phyloP scores from a whole-genome alignment of 345 rosid genomes.

The Bruguiera parviflora region DNA sequence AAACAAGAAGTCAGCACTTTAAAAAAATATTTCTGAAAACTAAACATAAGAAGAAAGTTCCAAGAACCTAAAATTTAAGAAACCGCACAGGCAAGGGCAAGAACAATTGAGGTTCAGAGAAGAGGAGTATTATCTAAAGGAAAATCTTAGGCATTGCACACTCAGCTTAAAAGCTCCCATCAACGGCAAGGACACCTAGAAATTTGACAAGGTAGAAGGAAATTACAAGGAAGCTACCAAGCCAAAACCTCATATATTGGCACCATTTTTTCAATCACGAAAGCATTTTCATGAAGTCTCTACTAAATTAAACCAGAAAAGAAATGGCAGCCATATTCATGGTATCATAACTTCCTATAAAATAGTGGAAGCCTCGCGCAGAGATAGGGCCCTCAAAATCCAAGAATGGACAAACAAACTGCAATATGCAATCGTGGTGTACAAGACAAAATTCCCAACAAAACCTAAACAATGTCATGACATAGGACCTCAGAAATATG shows the following conservation, averaged over 20 bases:
- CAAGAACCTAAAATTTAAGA: background rate
- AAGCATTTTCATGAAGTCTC: background rate
- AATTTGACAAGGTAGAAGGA: background rate
- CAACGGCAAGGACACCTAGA: conserved; percentile 3
- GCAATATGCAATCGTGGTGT: background rate
- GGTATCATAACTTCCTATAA: background rate
- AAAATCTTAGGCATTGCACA: background rate
- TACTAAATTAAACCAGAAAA: background rate
- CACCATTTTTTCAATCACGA: background rate
- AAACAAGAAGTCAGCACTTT: background rate
- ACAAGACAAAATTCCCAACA: background rate
- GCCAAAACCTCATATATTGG: background rate
- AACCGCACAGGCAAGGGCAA: background rate
- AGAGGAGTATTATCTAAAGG: background rate
- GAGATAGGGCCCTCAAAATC: background rate
- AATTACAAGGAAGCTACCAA: background rate
- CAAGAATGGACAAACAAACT: background rate
- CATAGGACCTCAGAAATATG: background rate
- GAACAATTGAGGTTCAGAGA: background rate
- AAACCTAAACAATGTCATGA: background rate
- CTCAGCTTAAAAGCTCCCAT: background rate
- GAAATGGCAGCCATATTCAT: background rate
- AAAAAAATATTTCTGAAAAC: background rate
- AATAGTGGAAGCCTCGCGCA: background rate
- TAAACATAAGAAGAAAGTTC: background rate